These are phyloP conservation scores for Aspergillus neotritici DNA, from an alignment of 2,329 filamentous ascomycete species.

Conservation along the genomic window DNA sequence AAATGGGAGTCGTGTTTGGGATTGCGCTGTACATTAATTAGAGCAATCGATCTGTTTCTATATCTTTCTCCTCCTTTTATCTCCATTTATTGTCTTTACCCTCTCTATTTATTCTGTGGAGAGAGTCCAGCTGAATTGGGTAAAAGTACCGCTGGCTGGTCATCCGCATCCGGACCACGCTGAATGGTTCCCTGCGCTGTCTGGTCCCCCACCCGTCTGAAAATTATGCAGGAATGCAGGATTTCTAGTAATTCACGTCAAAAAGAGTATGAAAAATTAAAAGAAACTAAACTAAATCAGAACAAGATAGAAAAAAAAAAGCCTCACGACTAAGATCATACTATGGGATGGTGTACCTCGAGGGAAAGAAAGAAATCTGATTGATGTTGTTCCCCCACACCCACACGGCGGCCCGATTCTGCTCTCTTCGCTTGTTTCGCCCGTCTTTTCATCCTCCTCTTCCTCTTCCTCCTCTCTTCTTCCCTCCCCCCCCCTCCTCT, in stretches of 20 bases:
- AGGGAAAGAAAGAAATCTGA: too few relatives aligned
- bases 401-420: constrained; percentile 15
- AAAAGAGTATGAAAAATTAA: not conserved
- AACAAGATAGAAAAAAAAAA: constrained; percentile 5
- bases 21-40: constrained; percentile 40
- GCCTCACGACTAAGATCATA: constrained; percentile 2
- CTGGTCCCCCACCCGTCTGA: too few relatives aligned
- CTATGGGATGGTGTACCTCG: not conserved
- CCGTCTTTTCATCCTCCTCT: constrained; percentile 11
- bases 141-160: not conserved
- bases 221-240: not conserved
- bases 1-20: constrained; percentile 22
- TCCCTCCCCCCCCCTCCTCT: constrained; percentile 20
- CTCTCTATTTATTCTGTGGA: not conserved
- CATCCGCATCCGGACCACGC: too few relatives aligned
- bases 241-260: not conserved
- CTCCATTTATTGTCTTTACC: constrained; percentile 5
- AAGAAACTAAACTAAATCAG: not conserved
- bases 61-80: not conserved
- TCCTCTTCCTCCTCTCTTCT: constrained; percentile 20
- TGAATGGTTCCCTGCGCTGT: not conserved
- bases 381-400: constrained; percentile 15
- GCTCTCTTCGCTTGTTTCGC: constrained; percentile 8
- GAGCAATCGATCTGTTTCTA: constrained; percentile 26
- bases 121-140: not conserved